phyloP scores from a whole-genome alignment of 768 basidiomycete species.

The Lactarius hatsudake region DNA sequence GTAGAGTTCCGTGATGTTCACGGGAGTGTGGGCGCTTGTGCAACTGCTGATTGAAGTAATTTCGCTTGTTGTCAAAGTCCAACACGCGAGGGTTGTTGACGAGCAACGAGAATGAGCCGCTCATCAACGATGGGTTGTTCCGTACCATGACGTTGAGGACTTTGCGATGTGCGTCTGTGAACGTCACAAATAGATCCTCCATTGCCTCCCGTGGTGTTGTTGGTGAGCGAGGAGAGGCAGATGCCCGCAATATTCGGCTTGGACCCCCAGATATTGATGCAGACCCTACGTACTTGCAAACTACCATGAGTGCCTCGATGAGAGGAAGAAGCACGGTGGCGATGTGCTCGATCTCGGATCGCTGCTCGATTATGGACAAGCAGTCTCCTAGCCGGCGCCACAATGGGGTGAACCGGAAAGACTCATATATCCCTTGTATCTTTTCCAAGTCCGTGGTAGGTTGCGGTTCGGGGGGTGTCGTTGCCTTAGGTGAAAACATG shows the following conservation, averaged over 20 bases:
- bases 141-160: constrained; percentile 96
- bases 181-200: constrained; percentile 89
- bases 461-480: constrained; percentile 37
- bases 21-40: constrained; percentile 77
- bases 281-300: constrained; percentile 90
- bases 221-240: constrained; percentile 65
- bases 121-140: constrained; percentile 97
- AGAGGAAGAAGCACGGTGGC: constrained; percentile 91
- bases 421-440: constrained; percentile 85
- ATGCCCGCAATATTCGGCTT: constrained; percentile 55
- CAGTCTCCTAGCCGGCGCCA: constrained; percentile 93
- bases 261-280: constrained; percentile 47
- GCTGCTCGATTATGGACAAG: constrained; percentile 76
- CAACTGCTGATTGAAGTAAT: constrained; percentile 90
- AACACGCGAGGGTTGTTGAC: constrained; percentile 95
- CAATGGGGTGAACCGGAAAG: constrained; percentile 84
- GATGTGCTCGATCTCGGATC: constrained; percentile 78
- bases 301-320: constrained; percentile 97
- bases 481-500: constrained; percentile 73
- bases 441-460: constrained; percentile 66
- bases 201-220: constrained; percentile 69
- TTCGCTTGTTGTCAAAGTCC: constrained; percentile 99
- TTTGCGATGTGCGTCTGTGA: constrained; percentile 92
- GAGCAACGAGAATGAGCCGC: constrained; percentile 94
- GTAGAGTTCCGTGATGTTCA: constrained; percentile 79